A percentile compares a stretch with the other conserved stretches of the same genome.
phyloP scores from a whole-genome alignment of 129 eudicot genomes.

The Silybum marianum region DNA sequence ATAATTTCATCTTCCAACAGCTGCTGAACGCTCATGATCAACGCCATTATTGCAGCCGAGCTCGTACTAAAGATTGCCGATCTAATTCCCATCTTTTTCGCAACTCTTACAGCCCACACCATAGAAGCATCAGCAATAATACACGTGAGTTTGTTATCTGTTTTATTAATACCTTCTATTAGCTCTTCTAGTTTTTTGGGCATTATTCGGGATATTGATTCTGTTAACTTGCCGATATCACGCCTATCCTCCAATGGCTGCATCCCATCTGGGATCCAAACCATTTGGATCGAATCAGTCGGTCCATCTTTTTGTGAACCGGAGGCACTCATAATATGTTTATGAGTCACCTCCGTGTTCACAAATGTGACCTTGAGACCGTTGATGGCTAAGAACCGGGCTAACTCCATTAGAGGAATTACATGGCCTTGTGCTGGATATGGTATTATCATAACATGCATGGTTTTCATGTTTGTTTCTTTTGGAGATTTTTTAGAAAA shows the following conservation, averaged over 20 bases:
- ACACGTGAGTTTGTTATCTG: conserved; percentile 37
- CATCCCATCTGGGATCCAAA: conserved; percentile 55
- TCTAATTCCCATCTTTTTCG: conserved; percentile 38
- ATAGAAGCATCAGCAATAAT: conserved; percentile 48
- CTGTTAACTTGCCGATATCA: conserved; percentile 25
- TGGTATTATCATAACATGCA: conserved; percentile 44
- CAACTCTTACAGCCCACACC: conserved; percentile 48
- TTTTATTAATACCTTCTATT: conserved; percentile 32
- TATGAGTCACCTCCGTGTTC: conserved; percentile 49
- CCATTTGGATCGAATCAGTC: conserved; percentile 29
- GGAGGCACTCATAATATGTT: conserved; percentile 28
- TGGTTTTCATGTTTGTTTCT: conserved; percentile 6
- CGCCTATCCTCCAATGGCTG: conserved; percentile 49
- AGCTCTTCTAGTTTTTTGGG: conserved; percentile 41
- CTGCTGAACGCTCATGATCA: conserved; percentile 26
- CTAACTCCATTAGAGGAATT: conserved; percentile 52
- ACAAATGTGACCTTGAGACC: conserved; percentile 51
- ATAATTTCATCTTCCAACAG: conserved; percentile 47
- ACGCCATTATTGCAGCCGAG: conserved; percentile 34
- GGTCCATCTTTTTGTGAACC: conserved; percentile 14
- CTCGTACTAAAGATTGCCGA: conserved; percentile 40
- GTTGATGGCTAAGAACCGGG: conserved; percentile 29
- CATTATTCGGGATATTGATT: conserved; percentile 27
- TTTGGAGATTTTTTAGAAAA: not conserved
- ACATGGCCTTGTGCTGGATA: conserved; percentile 81